A percentile compares a stretch with the other conserved stretches of the same genome.
Conservation (phyloP, 2,329 filamentous ascomycete genomes). For the Claviceps maximensis region DNA sequence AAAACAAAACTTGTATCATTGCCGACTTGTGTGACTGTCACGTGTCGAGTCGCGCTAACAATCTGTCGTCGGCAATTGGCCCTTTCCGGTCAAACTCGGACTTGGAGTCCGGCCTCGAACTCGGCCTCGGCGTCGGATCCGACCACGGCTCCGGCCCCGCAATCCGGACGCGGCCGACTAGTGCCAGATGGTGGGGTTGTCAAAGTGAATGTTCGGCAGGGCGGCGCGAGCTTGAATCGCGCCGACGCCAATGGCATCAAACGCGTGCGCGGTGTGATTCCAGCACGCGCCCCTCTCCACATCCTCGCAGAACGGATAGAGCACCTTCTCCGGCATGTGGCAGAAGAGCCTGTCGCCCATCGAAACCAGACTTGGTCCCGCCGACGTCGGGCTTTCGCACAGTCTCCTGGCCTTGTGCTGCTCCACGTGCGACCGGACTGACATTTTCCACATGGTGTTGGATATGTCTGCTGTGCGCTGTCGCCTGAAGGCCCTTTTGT, state of each 20-base stretch:
- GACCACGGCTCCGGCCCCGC: too few species aligned
- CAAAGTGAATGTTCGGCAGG: not conserved
- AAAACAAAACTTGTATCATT: too few species aligned
- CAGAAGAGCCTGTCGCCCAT: not conserved
- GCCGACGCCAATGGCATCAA: not conserved
- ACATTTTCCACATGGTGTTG: not conserved
- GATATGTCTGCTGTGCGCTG: not conserved
- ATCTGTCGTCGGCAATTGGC: too few species aligned
- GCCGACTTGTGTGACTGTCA: too few species aligned
- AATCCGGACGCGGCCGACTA: not conserved
- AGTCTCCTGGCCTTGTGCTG: not conserved
- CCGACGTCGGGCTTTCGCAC: not conserved
- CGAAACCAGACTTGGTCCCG: constrained; percentile 3
- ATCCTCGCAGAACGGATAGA: constrained; percentile 1
- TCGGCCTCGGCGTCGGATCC: too few species aligned
- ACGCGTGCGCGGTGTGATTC: not conserved
- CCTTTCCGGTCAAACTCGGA: not conserved
- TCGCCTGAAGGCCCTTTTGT: not conserved
- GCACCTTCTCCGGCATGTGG: constrained; percentile 2
- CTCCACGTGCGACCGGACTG: not conserved
- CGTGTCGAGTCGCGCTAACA: too few species aligned
- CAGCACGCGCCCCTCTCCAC: constrained; percentile 1
- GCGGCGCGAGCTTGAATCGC: not conserved
- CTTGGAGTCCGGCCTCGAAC: too few species aligned
- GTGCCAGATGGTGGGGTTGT: not conserved